Base-by-base conservation (phyloP, 139 green algal species). In the Chlamydomonas applanata region DNA sequence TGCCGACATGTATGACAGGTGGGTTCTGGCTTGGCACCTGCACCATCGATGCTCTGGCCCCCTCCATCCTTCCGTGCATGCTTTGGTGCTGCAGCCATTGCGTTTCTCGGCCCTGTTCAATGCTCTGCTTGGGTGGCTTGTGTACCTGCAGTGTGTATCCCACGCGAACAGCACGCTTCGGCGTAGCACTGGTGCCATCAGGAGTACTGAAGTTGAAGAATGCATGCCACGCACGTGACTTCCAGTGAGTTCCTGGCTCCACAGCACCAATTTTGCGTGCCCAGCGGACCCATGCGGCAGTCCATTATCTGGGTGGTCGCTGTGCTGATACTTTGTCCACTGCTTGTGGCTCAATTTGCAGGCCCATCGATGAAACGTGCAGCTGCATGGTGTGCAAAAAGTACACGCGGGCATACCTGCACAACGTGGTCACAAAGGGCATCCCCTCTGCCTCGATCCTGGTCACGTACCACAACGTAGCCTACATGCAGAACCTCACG, bases 161-260 rank as follows among this genome's bases (percentile, higher is more conserved):
- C 32, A 97, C 95, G 0, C 83, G 95, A 7, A 99, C 95, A 0
- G 95, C 93, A 1, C 89, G 95, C 56, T 99, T 99, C 82, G 95
- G 95, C 7, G 95, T 94, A 1, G 95, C 94, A 16, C 89, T 99
- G 19, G 86, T 97, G 33, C 87, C 88, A 14, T 54, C 89, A 17
- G 93, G 94, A 3, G 72, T 91, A 20, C 71, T 97, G 14, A 92
- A 91, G 78, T 82, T 98, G 30, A 95, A 95, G 73, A 91, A 92
- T 60, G 61, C 85, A 0, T 33, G 32, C 1, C 89, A 82, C 75
- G 85, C 74, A 0, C 54, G 84, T 0, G 91, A 95, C 77, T 90
- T 88, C 75, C 82, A 82, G 81, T 83, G 67, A 2, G 59, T 35
- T 56, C 25, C 1, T 69, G 24, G 30, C 22, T 62, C 9, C n/a